Evolutionary conservation across 805 yeast genomes (phyloP).

Genomic region (Kazachstania psychrophila): DNA sequence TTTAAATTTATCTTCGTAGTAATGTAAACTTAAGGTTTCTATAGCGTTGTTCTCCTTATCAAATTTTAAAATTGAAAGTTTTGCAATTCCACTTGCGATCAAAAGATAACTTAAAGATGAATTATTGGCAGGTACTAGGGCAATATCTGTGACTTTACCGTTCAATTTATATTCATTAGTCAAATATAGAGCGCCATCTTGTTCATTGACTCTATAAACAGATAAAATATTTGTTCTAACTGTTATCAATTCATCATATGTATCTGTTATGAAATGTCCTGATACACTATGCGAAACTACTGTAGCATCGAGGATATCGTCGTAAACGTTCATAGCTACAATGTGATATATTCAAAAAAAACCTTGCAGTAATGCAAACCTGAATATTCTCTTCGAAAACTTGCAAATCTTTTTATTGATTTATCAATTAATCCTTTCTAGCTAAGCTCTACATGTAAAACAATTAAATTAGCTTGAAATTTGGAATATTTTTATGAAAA

Average conservation of each 20-base stretch:
- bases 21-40: constrained; percentile 74
- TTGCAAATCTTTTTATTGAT: no score
- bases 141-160: constrained; percentile 57
- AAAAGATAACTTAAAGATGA: constrained; percentile 50
- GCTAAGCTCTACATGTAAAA: no score
- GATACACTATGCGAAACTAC: constrained; percentile 54
- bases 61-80: constrained; percentile 69
- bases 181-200: constrained; percentile 28
- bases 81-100: constrained; percentile 64
- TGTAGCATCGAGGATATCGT: constrained; percentile 68
- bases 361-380: no score
- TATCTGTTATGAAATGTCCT: constrained; percentile 38
- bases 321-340: constrained; percentile 78
- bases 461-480: no score
- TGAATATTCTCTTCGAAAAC: no score
- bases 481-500: no score
- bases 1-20: constrained; percentile 63
- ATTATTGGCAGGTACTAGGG: constrained; percentile 38
- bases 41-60: constrained; percentile 44
- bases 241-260: constrained; percentile 46
- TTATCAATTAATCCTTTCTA: no score
- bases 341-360: no score
- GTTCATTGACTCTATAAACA: constrained; percentile 15
- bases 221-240: constrained; percentile 60
- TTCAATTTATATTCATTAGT: constrained; percentile 60